These are phyloP conservation scores for Nemania sp. DNA, from an alignment of 2,329 filamentous ascomycete genomes.

Conservation along the genomic window DNA sequence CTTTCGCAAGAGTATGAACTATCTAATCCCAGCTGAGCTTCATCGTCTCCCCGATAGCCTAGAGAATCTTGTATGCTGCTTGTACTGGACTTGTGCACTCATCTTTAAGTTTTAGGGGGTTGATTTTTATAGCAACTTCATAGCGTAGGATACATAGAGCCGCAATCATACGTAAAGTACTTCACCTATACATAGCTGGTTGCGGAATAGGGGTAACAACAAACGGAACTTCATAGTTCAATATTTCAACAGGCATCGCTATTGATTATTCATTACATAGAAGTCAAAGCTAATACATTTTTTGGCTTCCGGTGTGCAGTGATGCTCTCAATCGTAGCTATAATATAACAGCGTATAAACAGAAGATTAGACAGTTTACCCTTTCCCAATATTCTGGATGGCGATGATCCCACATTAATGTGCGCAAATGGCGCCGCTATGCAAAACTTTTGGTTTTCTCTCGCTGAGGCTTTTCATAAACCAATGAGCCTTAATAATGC, in stretches of 20 bases:
- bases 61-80: too few species aligned
- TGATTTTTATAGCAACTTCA: too few species aligned
- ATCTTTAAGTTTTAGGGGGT: too few species aligned
- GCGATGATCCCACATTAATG: constrained; percentile 4
- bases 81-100: too few species aligned
- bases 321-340: not conserved
- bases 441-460: not conserved
- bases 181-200: not conserved
- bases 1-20: too few species aligned
- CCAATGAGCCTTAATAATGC: constrained; percentile 3
- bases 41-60: too few species aligned
- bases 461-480: constrained; percentile 22
- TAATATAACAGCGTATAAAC: constrained; percentile 3
- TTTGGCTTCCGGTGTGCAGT: not conserved
- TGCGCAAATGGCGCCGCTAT: constrained; percentile 1
- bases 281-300: not conserved
- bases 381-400: constrained; percentile 1
- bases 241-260: not conserved
- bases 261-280: not conserved
- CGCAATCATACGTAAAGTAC: too few species aligned
- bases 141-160: too few species aligned
- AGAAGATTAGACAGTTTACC: not conserved
- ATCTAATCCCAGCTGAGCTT: too few species aligned
- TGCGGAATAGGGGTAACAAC: not conserved
- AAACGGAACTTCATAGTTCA: not conserved